Evolutionary conservation across 306 rosid species (phyloP).

Genomic region (Sindora glabra): DNA sequence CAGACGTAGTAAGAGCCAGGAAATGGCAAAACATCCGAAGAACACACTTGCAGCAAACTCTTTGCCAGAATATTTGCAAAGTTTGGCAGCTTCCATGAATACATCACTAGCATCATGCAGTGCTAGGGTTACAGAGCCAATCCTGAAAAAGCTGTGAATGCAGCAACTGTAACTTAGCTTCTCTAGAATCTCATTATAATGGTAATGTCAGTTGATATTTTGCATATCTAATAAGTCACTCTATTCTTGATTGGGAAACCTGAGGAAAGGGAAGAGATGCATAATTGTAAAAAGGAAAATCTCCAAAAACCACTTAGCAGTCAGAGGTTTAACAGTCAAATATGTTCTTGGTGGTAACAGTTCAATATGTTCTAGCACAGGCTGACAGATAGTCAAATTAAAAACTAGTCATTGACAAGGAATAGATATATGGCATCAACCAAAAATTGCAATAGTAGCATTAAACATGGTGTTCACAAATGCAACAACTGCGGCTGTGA

Average conservation of each 20-base stretch:
- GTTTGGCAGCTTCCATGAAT: conserved; percentile 95
- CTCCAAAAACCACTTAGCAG: background rate
- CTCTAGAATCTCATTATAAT: conserved; percentile 13
- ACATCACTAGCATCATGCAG: conserved; percentile 94
- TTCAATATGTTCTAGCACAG: conserved; percentile 3
- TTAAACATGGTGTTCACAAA: background rate
- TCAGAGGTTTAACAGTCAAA: conserved; percentile 3
- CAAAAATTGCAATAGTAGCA: background rate
- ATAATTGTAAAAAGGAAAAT: background rate
- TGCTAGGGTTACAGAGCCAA: conserved; percentile 78
- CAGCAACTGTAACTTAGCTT: conserved; percentile 9
- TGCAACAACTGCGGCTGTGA: background rate
- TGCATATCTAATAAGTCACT: conserved; percentile 5
- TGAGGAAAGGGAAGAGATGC: background rate
- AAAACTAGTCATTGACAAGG: background rate
- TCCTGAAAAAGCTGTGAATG: conserved; percentile 72
- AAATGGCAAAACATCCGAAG: conserved; percentile 74
- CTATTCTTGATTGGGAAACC: no score
- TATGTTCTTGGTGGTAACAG: background rate
- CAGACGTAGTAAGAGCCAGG: conserved; percentile 83
- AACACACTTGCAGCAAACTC: conserved; percentile 81
- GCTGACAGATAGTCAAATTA: background rate
- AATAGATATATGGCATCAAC: background rate
- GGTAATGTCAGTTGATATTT: background rate
- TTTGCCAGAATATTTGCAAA: conserved; percentile 86